Base-by-base conservation (phyloP, 2,329 filamentous ascomycete species). In the Curvularia hawaiiensis region DNA sequence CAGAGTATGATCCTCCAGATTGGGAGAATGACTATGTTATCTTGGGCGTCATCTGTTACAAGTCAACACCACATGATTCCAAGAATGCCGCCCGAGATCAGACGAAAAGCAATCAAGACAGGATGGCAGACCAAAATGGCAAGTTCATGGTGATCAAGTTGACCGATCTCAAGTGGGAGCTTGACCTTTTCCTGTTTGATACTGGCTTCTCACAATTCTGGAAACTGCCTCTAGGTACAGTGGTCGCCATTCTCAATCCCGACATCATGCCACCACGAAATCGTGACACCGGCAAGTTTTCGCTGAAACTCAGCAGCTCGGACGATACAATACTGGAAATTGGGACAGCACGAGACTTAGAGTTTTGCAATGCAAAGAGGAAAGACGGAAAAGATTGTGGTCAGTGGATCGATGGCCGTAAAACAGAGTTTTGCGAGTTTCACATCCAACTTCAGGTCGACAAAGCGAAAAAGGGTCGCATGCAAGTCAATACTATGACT, bases 141-240 rank as follows among this genome's bases (percentile, higher is more conserved):
- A 97, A 96, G 75, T 99, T 96, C 79, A 97, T 99, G 90, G 89
- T 94, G 1, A 80, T 99, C 60, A 91, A 87, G 2, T 82, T 99
- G 3, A 92, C 91, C 0, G 94, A 99, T 75, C 81, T 99, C 11
- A 89, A 92, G 68, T 97, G 88, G 86, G 92, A 97, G 67, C 77
- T 99, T 12, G 93, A 98, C 63, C 84, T 98, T 41, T 98, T 92
- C 68, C 85, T 99, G 14, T 99, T 99, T 77, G 90, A 91, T 68
- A 88, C 89, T 0, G 96, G 92, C 7, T 97, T 98, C 68, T 89
- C 91, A 16, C 88, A 90, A 53, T 99, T 95, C 79, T 98, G 94
- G 89, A 96, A 96, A 72, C 81, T 98, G n/a, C 88, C 88, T 0
- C 85, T 91, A 2, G 95, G 95, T n/a, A 97, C 93, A 0, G 84